Percentiles rank a stretch among this genome's conserved stretches.
These are phyloP conservation scores for Mycena chlorophos DNA, from an alignment of 768 basidiomycete species.

Conservation along the genomic window DNA sequence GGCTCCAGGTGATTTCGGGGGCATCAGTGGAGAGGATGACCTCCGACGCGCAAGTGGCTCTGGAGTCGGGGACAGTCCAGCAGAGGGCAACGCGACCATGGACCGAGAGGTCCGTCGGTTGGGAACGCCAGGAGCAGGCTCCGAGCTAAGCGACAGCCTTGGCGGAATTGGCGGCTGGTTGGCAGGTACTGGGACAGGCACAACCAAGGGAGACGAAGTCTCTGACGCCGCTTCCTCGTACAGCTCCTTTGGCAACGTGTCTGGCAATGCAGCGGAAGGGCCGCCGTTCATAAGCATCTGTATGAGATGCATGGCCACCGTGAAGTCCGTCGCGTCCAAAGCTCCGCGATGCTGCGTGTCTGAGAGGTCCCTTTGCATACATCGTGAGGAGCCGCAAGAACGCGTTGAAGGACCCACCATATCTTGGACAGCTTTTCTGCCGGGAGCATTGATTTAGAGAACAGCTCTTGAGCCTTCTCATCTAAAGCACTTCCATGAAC, in stretches of 20 bases:
- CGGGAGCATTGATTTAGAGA: slow-evolving; percentile 51
- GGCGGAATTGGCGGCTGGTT: not conserved
- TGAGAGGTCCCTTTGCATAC: slow-evolving; percentile 46
- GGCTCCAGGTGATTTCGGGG: slow-evolving; percentile 8
- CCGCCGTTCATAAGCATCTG: slow-evolving; percentile 50
- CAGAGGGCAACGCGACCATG: not conserved
- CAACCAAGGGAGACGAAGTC: slow-evolving; percentile 4
- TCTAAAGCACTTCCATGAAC: slow-evolving; percentile 32
- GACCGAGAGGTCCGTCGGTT: not conserved
- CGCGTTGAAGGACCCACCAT: slow-evolving; percentile 35
- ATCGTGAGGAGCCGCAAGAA: not conserved
- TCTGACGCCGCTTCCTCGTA: slow-evolving; percentile 44
- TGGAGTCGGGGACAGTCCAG: not conserved
- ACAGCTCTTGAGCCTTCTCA: slow-evolving; percentile 52
- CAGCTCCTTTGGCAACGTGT: slow-evolving; percentile 42
- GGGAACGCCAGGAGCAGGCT: not conserved
- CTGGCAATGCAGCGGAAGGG: slow-evolving; percentile 36
- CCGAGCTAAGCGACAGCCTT: not conserved
- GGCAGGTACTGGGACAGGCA: not conserved
- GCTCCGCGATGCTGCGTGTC: slow-evolving; percentile 54
- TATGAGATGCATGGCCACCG: slow-evolving; percentile 60
- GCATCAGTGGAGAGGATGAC: slow-evolving; percentile 1
- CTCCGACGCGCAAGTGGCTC: not conserved
- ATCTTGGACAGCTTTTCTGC: slow-evolving; percentile 50
- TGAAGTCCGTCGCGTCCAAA: slow-evolving; percentile 57